Conservation (phyloP, 768 basidiomycete genomes). For the Suillus ampliporus region DNA sequence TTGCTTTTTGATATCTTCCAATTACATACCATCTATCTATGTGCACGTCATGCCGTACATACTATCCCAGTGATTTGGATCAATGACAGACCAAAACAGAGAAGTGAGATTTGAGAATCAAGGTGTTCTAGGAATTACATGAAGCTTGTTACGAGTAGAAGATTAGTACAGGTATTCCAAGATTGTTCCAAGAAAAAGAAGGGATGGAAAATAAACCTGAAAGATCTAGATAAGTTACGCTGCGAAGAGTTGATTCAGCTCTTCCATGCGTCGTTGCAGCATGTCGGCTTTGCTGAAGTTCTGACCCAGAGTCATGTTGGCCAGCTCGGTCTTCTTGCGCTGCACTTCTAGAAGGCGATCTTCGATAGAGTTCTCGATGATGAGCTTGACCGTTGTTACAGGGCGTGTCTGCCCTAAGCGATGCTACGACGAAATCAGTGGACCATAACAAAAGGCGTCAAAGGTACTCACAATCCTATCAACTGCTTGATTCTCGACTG, state of each 20-base stretch:
- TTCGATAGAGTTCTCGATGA: conserved; percentile 95
- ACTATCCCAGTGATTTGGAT: conserved; percentile 7
- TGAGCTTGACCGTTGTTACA: conserved; percentile 90
- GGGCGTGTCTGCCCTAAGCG: conserved; percentile 94
- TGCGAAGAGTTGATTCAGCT: conserved; percentile 78
- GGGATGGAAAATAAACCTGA: conserved; percentile 19
- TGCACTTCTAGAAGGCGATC: conserved; percentile 92
- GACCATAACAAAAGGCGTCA: neutral
- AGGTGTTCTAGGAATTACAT: conserved; percentile 38
- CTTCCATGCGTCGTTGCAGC: conserved; percentile 85
- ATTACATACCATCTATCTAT: conserved; percentile 5
- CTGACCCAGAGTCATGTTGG: conserved; percentile 91
- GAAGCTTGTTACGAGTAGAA: conserved; percentile 31
- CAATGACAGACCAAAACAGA: neutral
- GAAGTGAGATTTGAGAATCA: conserved; percentile 1
- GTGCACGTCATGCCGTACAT: neutral
- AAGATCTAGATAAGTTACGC: conserved; percentile 37
- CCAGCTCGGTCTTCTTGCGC: conserved; percentile 91
- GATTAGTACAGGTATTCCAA: conserved; percentile 31
- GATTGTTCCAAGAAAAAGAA: conserved; percentile 21
- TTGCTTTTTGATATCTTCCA: conserved; percentile 61
- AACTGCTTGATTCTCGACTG: conserved; percentile 96
- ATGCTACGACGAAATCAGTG: conserved; percentile 57
- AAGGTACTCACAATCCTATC: conserved; percentile 84
- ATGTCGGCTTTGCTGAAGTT: conserved; percentile 89